A percentile compares a stretch with the other conserved stretches of the same genome.
phyloP scores from a whole-genome alignment of 2,329 filamentous ascomycete species.

The Onygenales sp. region DNA sequence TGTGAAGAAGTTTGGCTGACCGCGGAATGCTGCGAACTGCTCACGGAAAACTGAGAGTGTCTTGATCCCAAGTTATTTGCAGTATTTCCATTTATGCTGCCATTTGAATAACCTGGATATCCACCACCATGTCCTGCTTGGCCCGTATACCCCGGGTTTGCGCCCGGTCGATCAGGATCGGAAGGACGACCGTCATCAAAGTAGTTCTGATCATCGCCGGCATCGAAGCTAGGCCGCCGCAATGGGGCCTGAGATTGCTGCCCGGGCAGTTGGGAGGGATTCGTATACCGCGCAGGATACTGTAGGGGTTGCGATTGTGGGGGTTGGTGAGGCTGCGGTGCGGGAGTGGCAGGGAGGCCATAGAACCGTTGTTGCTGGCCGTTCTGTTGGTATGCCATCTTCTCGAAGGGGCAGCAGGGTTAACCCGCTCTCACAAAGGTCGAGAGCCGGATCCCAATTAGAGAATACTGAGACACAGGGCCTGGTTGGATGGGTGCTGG shows the following conservation, averaged over 20 bases:
- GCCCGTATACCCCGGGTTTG: conserved; percentile 24
- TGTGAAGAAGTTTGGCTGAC: conserved; percentile 34
- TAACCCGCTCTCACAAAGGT: background rate
- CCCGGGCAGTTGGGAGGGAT: conserved; percentile 29
- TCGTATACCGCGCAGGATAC: conserved; percentile 31
- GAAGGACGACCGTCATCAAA: conserved; percentile 25
- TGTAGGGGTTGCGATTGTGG: conserved; percentile 2
- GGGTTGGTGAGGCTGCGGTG: background rate
- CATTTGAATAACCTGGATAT: conserved; percentile 24
- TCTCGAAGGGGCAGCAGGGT: conserved; percentile 1
- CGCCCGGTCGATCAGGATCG: conserved; percentile 25
- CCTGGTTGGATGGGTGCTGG: too few relatives aligned
- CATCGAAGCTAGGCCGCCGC: conserved; percentile 62
- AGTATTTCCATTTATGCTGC: conserved; percentile 13
- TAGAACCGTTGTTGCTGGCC: conserved; percentile 39
- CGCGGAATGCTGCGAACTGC: conserved; percentile 25
- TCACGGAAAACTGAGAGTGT: conserved; percentile 26
- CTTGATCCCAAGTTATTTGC: conserved; percentile 25
- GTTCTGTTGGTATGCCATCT: conserved; percentile 50
- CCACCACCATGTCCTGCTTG: conserved; percentile 26
- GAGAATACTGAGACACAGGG: background rate
- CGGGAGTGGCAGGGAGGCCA: conserved; percentile 22
- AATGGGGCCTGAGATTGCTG: conserved; percentile 33
- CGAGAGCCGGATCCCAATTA: background rate
- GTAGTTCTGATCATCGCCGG: conserved; percentile 59